These are phyloP conservation scores for Saksenaea oblongispora DNA, from an alignment of 371 early-diverging fungal species.

Conservation along the genomic window DNA sequence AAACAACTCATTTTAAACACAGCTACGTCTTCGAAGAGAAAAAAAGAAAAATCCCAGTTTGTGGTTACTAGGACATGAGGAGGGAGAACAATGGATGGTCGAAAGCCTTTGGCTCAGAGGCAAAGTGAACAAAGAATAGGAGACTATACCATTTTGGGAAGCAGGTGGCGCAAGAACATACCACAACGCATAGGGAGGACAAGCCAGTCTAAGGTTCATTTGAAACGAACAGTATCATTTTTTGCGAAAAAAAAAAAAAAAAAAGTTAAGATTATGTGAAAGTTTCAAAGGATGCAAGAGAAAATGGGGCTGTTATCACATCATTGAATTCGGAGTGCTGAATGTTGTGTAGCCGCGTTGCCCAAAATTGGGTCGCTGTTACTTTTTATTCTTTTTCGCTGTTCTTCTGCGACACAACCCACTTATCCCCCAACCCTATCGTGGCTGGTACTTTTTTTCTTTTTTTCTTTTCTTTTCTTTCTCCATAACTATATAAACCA, in stretches of 20 bases:
- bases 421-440: not conserved
- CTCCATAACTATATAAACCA: not conserved
- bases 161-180: not conserved
- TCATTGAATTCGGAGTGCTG: too few species aligned
- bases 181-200: not conserved
- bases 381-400: not conserved
- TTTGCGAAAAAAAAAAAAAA: too few species aligned
- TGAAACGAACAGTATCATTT: too few species aligned
- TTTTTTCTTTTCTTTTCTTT: not conserved
- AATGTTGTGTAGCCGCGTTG: too few species aligned
- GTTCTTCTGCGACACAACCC: not conserved
- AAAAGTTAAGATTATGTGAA: too few species aligned
- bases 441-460: not conserved
- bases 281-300: too few species aligned
- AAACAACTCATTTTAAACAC: not conserved
- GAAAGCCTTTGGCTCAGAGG: not conserved
- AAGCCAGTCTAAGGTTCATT: too few species aligned
- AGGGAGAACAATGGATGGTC: too few species aligned
- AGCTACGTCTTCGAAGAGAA: not conserved
- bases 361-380: not conserved
- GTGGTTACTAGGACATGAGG: too few species aligned
- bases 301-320: too few species aligned
- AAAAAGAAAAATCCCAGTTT: too few species aligned
- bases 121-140: not conserved
- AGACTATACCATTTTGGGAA: not conserved